A percentile compares a stretch with the other conserved stretches of the same genome.
phyloP scores from a whole-genome alignment of 108 stramenopile genomes.

The Stephanodiscus triporus region DNA sequence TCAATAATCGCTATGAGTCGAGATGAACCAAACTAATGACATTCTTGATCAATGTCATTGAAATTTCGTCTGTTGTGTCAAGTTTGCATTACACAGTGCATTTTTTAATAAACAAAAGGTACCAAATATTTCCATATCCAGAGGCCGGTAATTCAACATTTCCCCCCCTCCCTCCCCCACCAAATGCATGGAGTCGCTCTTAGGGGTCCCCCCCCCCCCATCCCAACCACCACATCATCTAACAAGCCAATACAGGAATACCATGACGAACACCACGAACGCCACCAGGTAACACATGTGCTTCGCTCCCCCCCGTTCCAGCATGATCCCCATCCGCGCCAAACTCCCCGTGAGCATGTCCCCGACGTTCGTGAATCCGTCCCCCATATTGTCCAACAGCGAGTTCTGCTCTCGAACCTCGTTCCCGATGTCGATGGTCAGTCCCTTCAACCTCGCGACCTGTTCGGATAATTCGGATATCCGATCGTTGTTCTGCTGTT shows the following conservation, averaged over 20 bases:
- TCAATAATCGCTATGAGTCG: too few relatives aligned
- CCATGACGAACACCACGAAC: constrained; percentile 83
- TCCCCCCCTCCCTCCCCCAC: too few relatives aligned
- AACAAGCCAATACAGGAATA: constrained; percentile 83
- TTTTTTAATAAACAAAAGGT: too few relatives aligned
- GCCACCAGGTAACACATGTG: constrained; percentile 91
- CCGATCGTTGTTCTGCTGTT: constrained; percentile 88
- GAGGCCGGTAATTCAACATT: too few relatives aligned
- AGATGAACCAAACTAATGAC: too few relatives aligned
- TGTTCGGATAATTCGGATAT: constrained; percentile 83
- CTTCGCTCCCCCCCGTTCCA: constrained; percentile 79
- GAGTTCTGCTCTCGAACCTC: constrained; percentile 90
- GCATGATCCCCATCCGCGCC: constrained; percentile 83
- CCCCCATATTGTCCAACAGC: constrained; percentile 85
- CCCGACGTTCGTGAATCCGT: constrained; percentile 74
- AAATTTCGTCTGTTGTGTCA: too few relatives aligned
- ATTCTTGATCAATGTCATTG: too few relatives aligned
- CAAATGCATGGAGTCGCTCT: too few relatives aligned
- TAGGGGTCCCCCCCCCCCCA: too few relatives aligned
- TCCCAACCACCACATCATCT: constrained; percentile 11
- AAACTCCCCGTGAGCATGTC: constrained; percentile 76
- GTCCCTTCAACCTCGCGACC: constrained; percentile 84
- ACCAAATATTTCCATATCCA: too few relatives aligned
- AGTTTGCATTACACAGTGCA: too few relatives aligned
- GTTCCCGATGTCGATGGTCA: constrained; percentile 88